These are phyloP conservation scores for Pichia exigua DNA, from an alignment of 805 yeast species.

Conservation along the genomic window DNA sequence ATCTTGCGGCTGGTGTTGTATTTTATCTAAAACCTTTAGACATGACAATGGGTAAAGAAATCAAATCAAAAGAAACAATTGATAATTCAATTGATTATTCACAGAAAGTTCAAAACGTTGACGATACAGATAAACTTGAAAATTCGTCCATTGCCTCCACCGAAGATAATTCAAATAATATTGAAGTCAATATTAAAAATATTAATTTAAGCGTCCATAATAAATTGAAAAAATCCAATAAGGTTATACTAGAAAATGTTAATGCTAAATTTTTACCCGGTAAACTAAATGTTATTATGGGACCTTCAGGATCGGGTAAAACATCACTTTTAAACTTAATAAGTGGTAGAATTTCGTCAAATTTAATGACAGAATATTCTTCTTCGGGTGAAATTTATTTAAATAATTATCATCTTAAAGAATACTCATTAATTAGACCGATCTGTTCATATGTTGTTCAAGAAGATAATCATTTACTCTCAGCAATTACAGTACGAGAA, in stretches of 20 bases:
- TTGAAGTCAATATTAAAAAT: conserved; percentile 16
- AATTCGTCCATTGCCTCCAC: too few species aligned
- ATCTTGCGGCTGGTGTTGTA: conserved; percentile 38
- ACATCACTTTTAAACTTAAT: conserved; percentile 57
- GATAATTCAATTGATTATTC: conserved; percentile 13
- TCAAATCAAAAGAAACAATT: conserved; percentile 10
- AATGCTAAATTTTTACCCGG: conserved; percentile 47
- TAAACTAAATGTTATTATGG: conserved; percentile 64
- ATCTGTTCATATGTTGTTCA: conserved; percentile 75
- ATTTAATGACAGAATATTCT: conserved; percentile 21
- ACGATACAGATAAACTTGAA: neutral
- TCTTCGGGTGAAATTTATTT: conserved; percentile 37
- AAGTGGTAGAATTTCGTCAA: conserved; percentile 46
- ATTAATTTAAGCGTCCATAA: conserved; percentile 20
- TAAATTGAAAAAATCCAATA: conserved; percentile 13
- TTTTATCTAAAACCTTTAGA: conserved; percentile 44
- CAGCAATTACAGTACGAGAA: conserved; percentile 70
- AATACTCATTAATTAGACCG: conserved; percentile 28
- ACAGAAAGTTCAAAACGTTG: neutral
- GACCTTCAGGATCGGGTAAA: conserved; percentile 78
- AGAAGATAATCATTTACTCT: conserved; percentile 64
- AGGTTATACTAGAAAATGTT: conserved; percentile 36
- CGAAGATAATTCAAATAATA: neutral
- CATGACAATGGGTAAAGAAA: conserved; percentile 38
- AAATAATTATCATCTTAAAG: conserved; percentile 28